Evolutionary conservation across 2,329 filamentous ascomycete species (phyloP).

Genomic region (Trichophyton simii): DNA sequence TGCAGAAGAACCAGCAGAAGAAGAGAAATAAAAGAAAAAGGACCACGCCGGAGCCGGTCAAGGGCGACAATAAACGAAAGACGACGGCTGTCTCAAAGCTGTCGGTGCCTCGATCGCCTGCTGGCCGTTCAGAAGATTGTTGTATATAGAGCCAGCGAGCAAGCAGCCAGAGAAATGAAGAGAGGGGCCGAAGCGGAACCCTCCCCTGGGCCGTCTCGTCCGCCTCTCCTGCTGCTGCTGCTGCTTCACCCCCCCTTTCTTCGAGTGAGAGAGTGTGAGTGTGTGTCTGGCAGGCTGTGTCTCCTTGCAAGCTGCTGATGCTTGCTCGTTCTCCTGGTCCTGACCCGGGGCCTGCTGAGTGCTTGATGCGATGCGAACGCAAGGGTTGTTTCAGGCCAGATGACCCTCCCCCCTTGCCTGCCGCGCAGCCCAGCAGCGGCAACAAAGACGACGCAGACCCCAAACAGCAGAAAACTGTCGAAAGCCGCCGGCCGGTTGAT

Average conservation of each 20-base stretch:
- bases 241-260: not conserved
- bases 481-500: too few relatives aligned
- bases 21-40: not conserved
- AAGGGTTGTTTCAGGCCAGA: not conserved
- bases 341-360: not conserved
- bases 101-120: too few relatives aligned
- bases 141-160: too few relatives aligned
- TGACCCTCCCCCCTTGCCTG: not conserved
- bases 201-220: not conserved
- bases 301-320: too few relatives aligned
- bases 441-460: not conserved
- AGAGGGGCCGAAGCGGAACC: not conserved
- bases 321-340: too few relatives aligned
- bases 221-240: not conserved
- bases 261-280: not conserved
- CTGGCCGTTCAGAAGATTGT: too few relatives aligned
- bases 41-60: too few relatives aligned
- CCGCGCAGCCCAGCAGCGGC: not conserved
- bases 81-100: too few relatives aligned
- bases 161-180: not conserved
- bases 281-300: too few relatives aligned
- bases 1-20: not conserved
- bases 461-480: not conserved
- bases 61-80: too few relatives aligned
- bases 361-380: not conserved